Base-by-base conservation (phyloP, 225 moss, liverwort and hornwort species). In the Marchantia paleacea region DNA sequence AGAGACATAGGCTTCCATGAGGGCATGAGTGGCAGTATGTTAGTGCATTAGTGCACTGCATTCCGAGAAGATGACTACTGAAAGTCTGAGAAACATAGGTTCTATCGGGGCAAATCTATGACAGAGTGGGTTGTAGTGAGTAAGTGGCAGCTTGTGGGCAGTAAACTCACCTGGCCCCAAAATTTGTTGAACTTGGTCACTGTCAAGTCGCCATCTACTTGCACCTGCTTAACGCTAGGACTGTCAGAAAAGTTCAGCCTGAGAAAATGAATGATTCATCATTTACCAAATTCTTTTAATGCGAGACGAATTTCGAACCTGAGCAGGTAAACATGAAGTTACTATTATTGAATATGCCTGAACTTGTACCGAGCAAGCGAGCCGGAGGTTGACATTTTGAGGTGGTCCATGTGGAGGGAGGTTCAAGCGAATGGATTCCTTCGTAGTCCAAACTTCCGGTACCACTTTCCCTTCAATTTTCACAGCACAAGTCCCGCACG, bases 401-500 rank as follows among this genome's bases (percentile, higher is more conserved):
- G 83, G 80, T 54, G 60, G 26, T 7, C 54, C 19, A 75, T 86
- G 83, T 52, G 86, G 83, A 15, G 83, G 86, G 19, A 86, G 31
- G 11, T 83, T 86, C 28, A 86, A 62, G 68, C 86, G 80, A 29
- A 81, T 8, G 13, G 2, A 58, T 68, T 86, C 86, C 29, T 52
- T 52, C 22, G 48, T 8, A 19, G 66, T 77, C 86, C 70, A 65
- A 52, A 58, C 20, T 22, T 63, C 25, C 25, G 86, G 86, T 47
- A 62, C 60, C 12, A 86, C 83, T 18, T 52, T 81, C 19, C 86
- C 86, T 66, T 77, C 72, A 31, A 86, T 78, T 50, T 81, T 66
- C 52, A 86, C 86, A 12, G 86, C 83, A 78, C 86, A 86, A 54
- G 86, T 86, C 52, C 86, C 86, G 30, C 86, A 86, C n/a, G 86